Evolutionary conservation across 2,329 filamentous ascomycete genomes (phyloP).

Genomic region (Alternaria panax): DNA sequence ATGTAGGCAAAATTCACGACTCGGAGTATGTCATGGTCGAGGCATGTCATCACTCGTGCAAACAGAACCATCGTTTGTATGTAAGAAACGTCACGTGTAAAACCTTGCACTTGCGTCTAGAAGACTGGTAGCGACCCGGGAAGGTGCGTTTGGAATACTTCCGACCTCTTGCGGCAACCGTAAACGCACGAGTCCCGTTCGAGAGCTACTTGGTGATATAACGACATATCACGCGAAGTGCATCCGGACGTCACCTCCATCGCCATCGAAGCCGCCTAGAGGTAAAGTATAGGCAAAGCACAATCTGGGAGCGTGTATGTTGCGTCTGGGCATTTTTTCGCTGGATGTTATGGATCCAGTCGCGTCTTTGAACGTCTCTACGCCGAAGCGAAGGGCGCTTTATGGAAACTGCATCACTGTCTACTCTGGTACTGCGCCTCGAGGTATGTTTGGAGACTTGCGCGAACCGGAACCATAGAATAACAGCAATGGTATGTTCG

Average conservation of each 20-base stretch:
- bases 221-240: neutral
- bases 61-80: neutral
- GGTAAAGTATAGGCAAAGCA: neutral
- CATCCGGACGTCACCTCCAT: neutral
- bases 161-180: neutral
- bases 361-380: neutral
- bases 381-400: neutral
- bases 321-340: neutral
- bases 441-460: neutral
- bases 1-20: neutral
- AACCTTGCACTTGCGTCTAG: neutral
- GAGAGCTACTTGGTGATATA: neutral
- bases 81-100: neutral
- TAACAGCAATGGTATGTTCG: neutral
- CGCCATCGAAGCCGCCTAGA: neutral
- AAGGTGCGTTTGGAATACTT: slow-evolving; percentile 3
- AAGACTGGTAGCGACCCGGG: neutral
- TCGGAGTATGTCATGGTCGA: neutral
- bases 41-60: neutral
- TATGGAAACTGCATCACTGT: neutral
- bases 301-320: neutral
- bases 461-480: neutral
- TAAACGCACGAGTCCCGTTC: neutral
- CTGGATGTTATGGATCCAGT: neutral
- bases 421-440: neutral